Base-by-base conservation (phyloP, 371 early-diverging fungal species). In the Mortierella sp. region DNA sequence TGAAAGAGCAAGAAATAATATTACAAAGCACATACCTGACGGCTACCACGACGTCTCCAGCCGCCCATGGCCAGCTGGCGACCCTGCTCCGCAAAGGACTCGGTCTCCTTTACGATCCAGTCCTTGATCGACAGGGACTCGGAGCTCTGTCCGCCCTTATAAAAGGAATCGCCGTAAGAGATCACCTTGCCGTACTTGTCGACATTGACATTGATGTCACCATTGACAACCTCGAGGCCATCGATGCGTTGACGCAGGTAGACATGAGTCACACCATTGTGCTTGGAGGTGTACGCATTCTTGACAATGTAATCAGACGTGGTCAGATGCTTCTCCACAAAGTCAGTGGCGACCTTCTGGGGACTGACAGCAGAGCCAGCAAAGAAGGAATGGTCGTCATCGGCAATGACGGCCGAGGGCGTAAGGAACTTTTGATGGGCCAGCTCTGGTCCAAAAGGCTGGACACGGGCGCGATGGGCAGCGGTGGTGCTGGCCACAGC, bases 191-290 rank as follows among this genome's bases (percentile, higher is more conserved):
- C 94, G 52, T 82, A 41, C 46, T 72, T 69, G 78, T 93, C 90
- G 24, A 95, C 79, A 64, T 95, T 93, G 75, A 96, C 81, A 70
- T 94, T 94, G 67, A 92, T 89, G 59, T 90, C 88, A 41, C 89
- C 94, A 71, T 95, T 96, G 50, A 87, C 80, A 9, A 95, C 92
- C 68, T 91, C 90, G 2, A 93, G 71, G 6, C 93, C 94, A 64
- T 90, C 72, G 43, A 92, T 81, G 12, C 82, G 72, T 71, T 95
- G 95, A 56, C 87, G 84, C 42, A 93, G 67, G 64, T 94, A 90
- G 26, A 94, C 88, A 60, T 95, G 95, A 3, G 94, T 92, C 4
- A 93, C 86, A 6, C 93, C 93, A 39, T 85, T 94, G 68, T 87
- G 83, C 58, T 88, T 87, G 57, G 89, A 86, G 43, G 82, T 86